These are phyloP conservation scores for Aspergillus taichungensis DNA, from an alignment of 495 filamentous ascomycete genomes.

Conservation along the genomic window DNA sequence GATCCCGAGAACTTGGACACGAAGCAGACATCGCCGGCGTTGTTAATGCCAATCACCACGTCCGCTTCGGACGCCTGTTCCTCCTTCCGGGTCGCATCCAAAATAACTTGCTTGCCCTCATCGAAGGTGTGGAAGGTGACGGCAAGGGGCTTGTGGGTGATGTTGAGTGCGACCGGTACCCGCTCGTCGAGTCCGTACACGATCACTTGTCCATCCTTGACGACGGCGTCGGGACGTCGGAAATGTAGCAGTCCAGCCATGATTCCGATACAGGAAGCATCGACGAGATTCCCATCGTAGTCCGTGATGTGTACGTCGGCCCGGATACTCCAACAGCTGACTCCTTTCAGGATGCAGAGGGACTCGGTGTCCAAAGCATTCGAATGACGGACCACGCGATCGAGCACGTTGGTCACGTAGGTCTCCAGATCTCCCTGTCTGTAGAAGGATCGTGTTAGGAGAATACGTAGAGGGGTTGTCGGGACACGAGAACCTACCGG, in stretches of 20 bases:
- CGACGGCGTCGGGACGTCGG: slow-evolving; percentile 74
- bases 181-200: slow-evolving; percentile 77
- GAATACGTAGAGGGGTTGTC: neutral
- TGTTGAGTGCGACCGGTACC: slow-evolving; percentile 77
- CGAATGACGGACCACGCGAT: slow-evolving; percentile 87
- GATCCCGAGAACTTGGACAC: slow-evolving; percentile 80
- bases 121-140: slow-evolving; percentile 77
- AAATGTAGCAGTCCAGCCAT: slow-evolving; percentile 86
- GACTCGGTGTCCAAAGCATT: slow-evolving; percentile 90
- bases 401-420: slow-evolving; percentile 76
- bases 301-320: slow-evolving; percentile 85
- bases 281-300: slow-evolving; percentile 80
- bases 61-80: slow-evolving; percentile 81
- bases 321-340: slow-evolving; percentile 82
- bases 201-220: slow-evolving; percentile 71
- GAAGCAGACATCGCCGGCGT: slow-evolving; percentile 84
- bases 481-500: slow-evolving; percentile 39
- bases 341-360: slow-evolving; percentile 81
- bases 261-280: slow-evolving; percentile 75
- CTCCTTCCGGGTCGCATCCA: slow-evolving; percentile 75
- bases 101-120: slow-evolving; percentile 53
- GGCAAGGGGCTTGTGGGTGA: slow-evolving; percentile 84
- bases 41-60: slow-evolving; percentile 77
- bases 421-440: slow-evolving; percentile 71
- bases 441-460: slow-evolving; percentile 11